Evolutionary conservation across 768 basidiomycete species (phyloP).

Genomic region (Coprinellus micaceus): DNA sequence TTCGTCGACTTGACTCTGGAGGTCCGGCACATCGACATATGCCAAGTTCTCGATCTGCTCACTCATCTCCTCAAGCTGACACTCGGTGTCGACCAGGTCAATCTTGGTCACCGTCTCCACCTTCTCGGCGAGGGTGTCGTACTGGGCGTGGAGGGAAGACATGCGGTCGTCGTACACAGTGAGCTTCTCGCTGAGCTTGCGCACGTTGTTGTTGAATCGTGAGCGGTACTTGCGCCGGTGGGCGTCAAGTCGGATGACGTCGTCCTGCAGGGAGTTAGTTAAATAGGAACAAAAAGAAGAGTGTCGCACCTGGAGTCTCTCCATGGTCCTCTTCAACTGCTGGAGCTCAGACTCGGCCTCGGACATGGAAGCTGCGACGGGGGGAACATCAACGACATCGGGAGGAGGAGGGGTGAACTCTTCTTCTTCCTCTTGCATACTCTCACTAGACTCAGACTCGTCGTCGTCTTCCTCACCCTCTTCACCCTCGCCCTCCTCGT

Average conservation of each 20-base stretch:
- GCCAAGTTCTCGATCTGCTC: slow-evolving; percentile 29
- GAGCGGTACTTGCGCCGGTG: slow-evolving; percentile 39
- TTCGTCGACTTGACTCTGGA: slow-evolving; percentile 35
- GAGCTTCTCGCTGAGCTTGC: slow-evolving; percentile 37
- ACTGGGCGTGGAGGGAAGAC: slow-evolving; percentile 34
- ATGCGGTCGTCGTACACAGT: slow-evolving; percentile 38
- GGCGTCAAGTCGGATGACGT: slow-evolving; percentile 35
- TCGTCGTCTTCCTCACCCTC: neutral
- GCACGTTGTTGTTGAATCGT: slow-evolving; percentile 39
- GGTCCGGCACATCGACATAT: slow-evolving; percentile 29
- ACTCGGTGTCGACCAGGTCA: slow-evolving; percentile 25
- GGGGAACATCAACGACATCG: slow-evolving; percentile 9
- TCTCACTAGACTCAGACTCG: neutral
- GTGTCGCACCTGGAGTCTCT: slow-evolving; percentile 19
- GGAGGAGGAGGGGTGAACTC: neutral
- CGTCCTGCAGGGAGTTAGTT: slow-evolving; percentile 21
- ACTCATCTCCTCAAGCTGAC: slow-evolving; percentile 22
- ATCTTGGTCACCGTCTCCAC: slow-evolving; percentile 27
- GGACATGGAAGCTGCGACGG: slow-evolving; percentile 4
- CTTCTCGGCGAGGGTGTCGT: slow-evolving; percentile 32
- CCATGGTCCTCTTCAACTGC: slow-evolving; percentile 8
- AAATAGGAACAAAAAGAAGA: slow-evolving; percentile 2
- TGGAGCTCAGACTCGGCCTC: slow-evolving; percentile 7
- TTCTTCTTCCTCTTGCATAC: neutral
- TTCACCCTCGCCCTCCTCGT: neutral